Conservation (phyloP, 371 early-diverging fungal species). For the Lichtheimia hyalospora region DNA sequence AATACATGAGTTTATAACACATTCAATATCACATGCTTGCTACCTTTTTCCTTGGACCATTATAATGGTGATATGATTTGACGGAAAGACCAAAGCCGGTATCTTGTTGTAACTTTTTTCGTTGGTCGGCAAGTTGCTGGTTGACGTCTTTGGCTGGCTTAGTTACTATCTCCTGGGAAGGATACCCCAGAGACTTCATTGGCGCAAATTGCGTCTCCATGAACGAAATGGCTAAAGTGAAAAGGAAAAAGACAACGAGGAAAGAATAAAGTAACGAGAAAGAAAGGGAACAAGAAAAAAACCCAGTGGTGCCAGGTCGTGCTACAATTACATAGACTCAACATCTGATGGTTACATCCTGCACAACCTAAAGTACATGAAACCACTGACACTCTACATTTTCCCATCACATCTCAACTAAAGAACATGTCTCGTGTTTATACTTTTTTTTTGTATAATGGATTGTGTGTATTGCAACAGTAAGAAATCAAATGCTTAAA, state of each 20-base stretch:
- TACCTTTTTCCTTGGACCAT: constrained; percentile 4
- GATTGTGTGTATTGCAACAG: neutral
- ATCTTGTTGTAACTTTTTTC: constrained; percentile 10
- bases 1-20: neutral
- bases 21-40: no score
- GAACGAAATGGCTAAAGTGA: neutral
- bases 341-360: neutral
- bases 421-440: constrained; percentile 79
- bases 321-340: no score
- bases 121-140: constrained; percentile 14
- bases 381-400: constrained; percentile 85
- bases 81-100: constrained; percentile 16
- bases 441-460: constrained; percentile 38
- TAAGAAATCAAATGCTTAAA: neutral
- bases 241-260: neutral
- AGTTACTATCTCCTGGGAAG: constrained; percentile 18
- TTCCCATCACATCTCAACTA: constrained; percentile 20
- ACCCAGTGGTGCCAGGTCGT: neutral
- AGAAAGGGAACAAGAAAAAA: constrained; percentile 2
- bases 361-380: neutral
- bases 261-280: constrained; percentile 1
- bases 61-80: constrained; percentile 13
- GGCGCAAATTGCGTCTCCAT: constrained; percentile 22
- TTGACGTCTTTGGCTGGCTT: constrained; percentile 11
- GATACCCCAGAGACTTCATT: constrained; percentile 24